Conservation (phyloP, 352 stramenopile species). For the Pythium myriotylum region DNA sequence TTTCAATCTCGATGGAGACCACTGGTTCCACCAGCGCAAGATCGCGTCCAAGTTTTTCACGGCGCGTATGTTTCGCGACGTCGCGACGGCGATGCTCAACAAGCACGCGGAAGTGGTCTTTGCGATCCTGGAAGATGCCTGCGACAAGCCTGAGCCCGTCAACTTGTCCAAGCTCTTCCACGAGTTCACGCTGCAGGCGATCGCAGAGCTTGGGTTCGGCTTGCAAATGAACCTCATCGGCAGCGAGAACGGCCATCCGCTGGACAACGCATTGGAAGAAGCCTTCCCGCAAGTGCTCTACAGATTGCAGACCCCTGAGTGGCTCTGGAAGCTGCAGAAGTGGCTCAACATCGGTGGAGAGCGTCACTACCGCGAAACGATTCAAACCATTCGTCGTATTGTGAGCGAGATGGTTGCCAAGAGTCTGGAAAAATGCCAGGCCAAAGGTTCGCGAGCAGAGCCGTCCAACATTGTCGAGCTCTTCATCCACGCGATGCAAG, state of each 20-base stretch:
- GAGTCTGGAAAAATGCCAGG: slow-evolving; percentile 7
- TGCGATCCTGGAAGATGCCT: neutral
- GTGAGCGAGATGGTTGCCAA: slow-evolving; percentile 20
- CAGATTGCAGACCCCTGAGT: slow-evolving; percentile 10
- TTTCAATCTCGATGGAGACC: slow-evolving; percentile 18
- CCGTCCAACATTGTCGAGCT: slow-evolving; percentile 24
- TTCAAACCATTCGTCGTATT: neutral
- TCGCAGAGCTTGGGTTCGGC: slow-evolving; percentile 32
- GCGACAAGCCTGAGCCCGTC: neutral
- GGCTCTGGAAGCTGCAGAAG: slow-evolving; percentile 23
- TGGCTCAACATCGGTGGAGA: slow-evolving; percentile 20
- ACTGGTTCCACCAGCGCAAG: slow-evolving; percentile 29
- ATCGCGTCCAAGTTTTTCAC: slow-evolving; percentile 23
- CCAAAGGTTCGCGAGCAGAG: slow-evolving; percentile 1
- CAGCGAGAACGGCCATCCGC: slow-evolving; percentile 4
- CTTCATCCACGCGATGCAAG: slow-evolving; percentile 26
- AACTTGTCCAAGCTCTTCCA: slow-evolving; percentile 22
- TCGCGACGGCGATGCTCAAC: slow-evolving; percentile 15
- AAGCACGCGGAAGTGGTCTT: slow-evolving; percentile 8
- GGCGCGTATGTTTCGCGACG: slow-evolving; percentile 12
- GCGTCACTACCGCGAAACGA: slow-evolving; percentile 6
- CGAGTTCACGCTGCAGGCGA: slow-evolving; percentile 29
- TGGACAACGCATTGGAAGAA: slow-evolving; percentile 8
- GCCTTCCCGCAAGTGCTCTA: slow-evolving; percentile 9
- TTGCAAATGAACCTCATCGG: slow-evolving; percentile 20